Evolutionary conservation across 169 alveolate genomes (phyloP).

Genomic region (Babesia microti): DNA sequence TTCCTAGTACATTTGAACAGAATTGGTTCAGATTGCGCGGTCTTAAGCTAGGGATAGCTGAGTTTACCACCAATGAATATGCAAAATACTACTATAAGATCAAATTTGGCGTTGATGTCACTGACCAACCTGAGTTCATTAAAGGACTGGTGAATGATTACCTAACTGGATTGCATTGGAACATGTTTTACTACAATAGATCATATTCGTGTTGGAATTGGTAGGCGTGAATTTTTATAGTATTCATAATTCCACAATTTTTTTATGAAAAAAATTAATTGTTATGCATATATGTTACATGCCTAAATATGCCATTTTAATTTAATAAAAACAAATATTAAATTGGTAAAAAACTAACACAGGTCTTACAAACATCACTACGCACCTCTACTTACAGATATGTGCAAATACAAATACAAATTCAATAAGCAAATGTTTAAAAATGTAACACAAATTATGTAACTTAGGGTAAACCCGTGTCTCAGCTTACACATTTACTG

Average conservation of each 20-base stretch:
- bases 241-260: background rate
- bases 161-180: slow-evolving; percentile 43
- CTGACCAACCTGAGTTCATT: slow-evolving; percentile 12
- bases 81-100: slow-evolving; percentile 29
- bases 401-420: slow-evolving; percentile 22
- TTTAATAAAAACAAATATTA: too few species aligned
- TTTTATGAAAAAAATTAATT: too few species aligned
- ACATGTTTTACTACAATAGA: slow-evolving; percentile 25
- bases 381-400: slow-evolving; percentile 44
- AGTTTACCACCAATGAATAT: too few species aligned
- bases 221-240: slow-evolving; percentile 4
- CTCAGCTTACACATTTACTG: slow-evolving; percentile 43
- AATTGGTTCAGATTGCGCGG: too few species aligned
- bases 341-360: too few species aligned
- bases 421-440: slow-evolving; percentile 34
- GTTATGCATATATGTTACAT: too few species aligned
- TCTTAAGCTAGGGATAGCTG: too few species aligned
- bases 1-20: background rate
- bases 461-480: slow-evolving; percentile 49
- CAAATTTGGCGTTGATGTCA: slow-evolving; percentile 30
- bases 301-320: too few species aligned
- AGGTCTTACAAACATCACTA: slow-evolving; percentile 44
- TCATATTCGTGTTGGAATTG: slow-evolving; percentile 49
- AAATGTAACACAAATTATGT: too few species aligned
- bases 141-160: slow-evolving; percentile 32